Evolutionary conservation across 768 basidiomycete species (phyloP), one percentile per base, ranked within the genome.

Genomic region (Pleurotus ostreatus): DNA sequence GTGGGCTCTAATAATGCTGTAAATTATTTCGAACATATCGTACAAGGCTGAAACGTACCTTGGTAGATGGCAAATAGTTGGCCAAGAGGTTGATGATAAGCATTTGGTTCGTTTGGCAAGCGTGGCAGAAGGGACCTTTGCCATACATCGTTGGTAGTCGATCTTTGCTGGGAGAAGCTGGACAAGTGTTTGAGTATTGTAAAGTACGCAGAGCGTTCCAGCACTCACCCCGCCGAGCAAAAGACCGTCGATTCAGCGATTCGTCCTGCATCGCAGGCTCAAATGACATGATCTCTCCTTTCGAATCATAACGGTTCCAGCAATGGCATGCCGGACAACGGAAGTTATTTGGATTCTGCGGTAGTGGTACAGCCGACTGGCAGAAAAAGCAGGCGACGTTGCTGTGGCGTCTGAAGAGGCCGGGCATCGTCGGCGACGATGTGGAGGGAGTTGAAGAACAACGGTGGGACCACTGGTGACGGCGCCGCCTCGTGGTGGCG

Each of bases 101-200:
- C 75, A 85, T 87, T 65, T 97, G 94, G 70, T 98, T 98, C n/a
- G 92, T 90, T 62, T 88, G 86, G 68, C 95, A 97, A 5, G 83
- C 83, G 62, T 88, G 85, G 70, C 94, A 98, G 73, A 96, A 95
- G 6, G 82, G 80, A 1, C 80, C 76, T 23, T 74, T 77, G 43
- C 79, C 73, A 55, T 86, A 88, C 55, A 76, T 66, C 18, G 82
- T 80, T 1, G 85, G 89, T 22, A 93, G 70, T 20, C 82, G 80
- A 66, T 89, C 82, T 63, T 82, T 88, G 62, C 81, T 82, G 3
- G 81, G 84, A 16, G 86, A 87, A 5, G 82, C 89, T 92, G 59
- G 15, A 48, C 34, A 37, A 46, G 12, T 9, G 43, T 22, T 11
- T n/a, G 8, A 4, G 38, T 26, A 13, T 20, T 3, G 8, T n/a